A percentile compares a stretch with the other conserved stretches of the same genome.
Evolutionary conservation across 2,329 filamentous ascomycete genomes (phyloP).

Genomic region (Neofusicoccum ribis): DNA sequence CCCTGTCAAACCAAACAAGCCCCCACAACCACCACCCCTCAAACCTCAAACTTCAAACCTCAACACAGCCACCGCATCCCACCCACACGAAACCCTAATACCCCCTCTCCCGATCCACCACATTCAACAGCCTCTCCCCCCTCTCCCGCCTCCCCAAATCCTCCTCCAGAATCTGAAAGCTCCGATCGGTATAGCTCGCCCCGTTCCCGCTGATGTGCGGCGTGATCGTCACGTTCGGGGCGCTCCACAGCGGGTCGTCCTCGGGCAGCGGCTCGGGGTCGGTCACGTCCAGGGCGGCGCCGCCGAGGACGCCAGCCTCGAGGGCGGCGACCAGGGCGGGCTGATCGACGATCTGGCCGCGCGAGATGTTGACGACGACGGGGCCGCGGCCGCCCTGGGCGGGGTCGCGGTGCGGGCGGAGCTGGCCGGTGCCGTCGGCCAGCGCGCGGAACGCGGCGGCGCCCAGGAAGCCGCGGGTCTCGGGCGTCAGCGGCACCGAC

Average conservation of each 20-base stretch:
- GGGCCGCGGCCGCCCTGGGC: constrained; percentile 35
- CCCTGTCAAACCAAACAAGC: neutral
- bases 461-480: constrained; percentile 58
- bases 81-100: constrained; percentile 47
- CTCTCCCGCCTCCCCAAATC: constrained; percentile 57
- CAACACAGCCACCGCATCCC: neutral
- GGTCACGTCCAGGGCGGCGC: constrained; percentile 76
- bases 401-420: neutral
- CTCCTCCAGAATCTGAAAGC: constrained; percentile 57
- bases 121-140: constrained; percentile 61
- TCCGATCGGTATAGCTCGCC: constrained; percentile 56
- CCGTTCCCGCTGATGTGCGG: constrained; percentile 63
- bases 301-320: constrained; percentile 55
- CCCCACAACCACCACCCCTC: too few relatives aligned
- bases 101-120: constrained; percentile 60
- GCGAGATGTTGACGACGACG: constrained; percentile 70
- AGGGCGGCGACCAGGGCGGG: constrained; percentile 64
- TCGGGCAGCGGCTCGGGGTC: constrained; percentile 75
- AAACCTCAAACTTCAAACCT: neutral
- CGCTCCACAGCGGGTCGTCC: constrained; percentile 68
- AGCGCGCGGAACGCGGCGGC: constrained; percentile 57
- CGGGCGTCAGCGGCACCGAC: constrained; percentile 56
- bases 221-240: constrained; percentile 68
- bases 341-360: constrained; percentile 64
- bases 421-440: constrained; percentile 30